Evolutionary conservation across 306 rosid genomes (phyloP).

Genomic region (Vicia sativa): DNA sequence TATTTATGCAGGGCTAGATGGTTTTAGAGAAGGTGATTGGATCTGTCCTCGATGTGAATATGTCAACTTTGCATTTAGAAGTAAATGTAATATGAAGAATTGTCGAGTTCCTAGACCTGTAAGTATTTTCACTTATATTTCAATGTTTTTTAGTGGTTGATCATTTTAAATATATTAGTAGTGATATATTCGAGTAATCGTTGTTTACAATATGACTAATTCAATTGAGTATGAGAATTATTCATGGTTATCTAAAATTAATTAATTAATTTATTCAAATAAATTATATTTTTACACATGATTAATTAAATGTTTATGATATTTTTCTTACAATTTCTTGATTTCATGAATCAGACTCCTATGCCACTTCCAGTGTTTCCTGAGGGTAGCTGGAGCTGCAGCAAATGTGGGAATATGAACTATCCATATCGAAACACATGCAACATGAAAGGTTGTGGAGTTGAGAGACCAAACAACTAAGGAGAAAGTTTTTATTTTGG

Average conservation of each 20-base stretch:
- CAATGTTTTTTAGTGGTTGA: not conserved
- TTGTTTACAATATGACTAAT: no score
- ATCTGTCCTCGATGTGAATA: slow-evolving; percentile 51
- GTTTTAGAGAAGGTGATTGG: slow-evolving; percentile 55
- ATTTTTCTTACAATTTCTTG: no score
- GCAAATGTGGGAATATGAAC: slow-evolving; percentile 52
- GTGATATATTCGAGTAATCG: no score
- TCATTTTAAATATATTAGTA: no score
- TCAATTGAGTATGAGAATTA: no score
- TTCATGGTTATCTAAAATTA: no score
- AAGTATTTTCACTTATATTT: slow-evolving; percentile 35
- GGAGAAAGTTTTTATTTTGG: not conserved
- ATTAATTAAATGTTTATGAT: no score
- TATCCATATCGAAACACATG: slow-evolving; percentile 54
- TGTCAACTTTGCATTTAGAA: slow-evolving; percentile 64
- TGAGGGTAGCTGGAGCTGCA: slow-evolving; percentile 58
- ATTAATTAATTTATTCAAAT: no score
- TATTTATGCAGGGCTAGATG: slow-evolving; percentile 49
- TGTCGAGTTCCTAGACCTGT: slow-evolving; percentile 60
- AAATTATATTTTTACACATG: no score
- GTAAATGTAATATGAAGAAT: slow-evolving; percentile 57
- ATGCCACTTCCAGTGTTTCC: no score
- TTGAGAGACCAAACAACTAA: slow-evolving; percentile 46
- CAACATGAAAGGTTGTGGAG: slow-evolving; percentile 51
- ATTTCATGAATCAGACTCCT: no score